phyloP scores from a whole-genome alignment of 1,284 basidiomycete genomes.

The Bjerkandera adusta region DNA sequence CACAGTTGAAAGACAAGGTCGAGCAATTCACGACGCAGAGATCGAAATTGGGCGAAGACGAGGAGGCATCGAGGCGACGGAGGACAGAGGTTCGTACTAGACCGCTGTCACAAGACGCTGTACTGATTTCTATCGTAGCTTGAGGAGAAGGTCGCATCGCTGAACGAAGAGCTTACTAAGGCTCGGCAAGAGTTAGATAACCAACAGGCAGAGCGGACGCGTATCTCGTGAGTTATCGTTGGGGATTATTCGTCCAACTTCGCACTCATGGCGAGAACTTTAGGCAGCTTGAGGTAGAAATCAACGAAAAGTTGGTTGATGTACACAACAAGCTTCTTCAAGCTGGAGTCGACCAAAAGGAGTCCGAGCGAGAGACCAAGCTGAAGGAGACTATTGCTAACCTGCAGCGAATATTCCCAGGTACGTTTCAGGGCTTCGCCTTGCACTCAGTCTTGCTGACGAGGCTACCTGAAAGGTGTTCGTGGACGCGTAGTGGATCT shows the following conservation, averaged over 20 bases:
- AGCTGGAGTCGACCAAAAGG: slow-evolving; percentile 83
- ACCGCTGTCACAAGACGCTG: slow-evolving; percentile 6
- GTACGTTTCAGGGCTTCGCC: slow-evolving; percentile 32
- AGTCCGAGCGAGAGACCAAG: slow-evolving; percentile 82
- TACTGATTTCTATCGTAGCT: slow-evolving; percentile 42
- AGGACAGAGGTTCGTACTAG: slow-evolving; percentile 52
- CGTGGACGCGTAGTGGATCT: slow-evolving; percentile 90
- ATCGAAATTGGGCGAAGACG: slow-evolving; percentile 62
- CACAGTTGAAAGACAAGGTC: slow-evolving; percentile 67
- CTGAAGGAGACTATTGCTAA: slow-evolving; percentile 85
- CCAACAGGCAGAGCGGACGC: slow-evolving; percentile 70
- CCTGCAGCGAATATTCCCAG: slow-evolving; percentile 87
- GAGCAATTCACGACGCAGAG: slow-evolving; percentile 65
- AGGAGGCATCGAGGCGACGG: slow-evolving; percentile 50
- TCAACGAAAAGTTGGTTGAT: slow-evolving; percentile 87
- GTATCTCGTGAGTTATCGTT: slow-evolving; percentile 57
- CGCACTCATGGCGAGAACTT: background rate
- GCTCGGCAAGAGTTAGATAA: slow-evolving; percentile 74
- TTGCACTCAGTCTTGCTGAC: background rate
- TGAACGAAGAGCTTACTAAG: slow-evolving; percentile 53
- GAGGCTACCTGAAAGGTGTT: slow-evolving; percentile 52
- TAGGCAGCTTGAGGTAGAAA: slow-evolving; percentile 85
- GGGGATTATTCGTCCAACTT: too few species aligned
- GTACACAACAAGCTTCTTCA: slow-evolving; percentile 85
- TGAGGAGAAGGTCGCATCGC: slow-evolving; percentile 52